Evolutionary conservation across 2,329 filamentous ascomycete species (phyloP), one percentile per base, ranked within the genome.

Genomic region (Cladophialophora psammophila): DNA sequence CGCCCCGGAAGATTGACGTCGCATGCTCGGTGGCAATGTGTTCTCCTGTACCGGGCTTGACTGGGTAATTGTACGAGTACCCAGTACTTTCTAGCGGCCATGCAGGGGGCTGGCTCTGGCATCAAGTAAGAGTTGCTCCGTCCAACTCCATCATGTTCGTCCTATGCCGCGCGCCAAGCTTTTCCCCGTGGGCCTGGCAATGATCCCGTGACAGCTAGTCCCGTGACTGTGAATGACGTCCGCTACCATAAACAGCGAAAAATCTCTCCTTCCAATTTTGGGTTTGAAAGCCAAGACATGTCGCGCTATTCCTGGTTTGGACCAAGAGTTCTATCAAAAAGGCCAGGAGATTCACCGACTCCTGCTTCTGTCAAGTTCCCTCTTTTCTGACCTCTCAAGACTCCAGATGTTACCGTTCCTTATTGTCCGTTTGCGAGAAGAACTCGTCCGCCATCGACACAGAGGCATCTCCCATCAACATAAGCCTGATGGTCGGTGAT

Each of bases 381-480:
- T 63, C 45, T 26, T 45, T 63, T 31, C 12, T 52, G 10, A 56
- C 53, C 18, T 53, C 18, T 20, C 8, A 20, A 31, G 6, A 2
- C 10, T 38, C 9, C 12, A 38, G 26, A 6, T 26, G 20, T 32
- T 13, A 5, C 32, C n/a, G 31, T n/a, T 42, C 31, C 52, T 75
- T 75, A 75, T 63, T 80, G 78, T 5, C 78, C 79, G 71, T 81
- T 81, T 7, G 79, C 80, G 62, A 81, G 72, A 7, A 81, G 69
- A 10, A 77, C 75, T 20, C 79, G 73, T 0, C 79, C 80, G 2
- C 80, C 80, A 72, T 81, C 80, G 13, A 81, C 74, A 50, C 76
- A 79, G 13, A 81, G 69, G 54, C 74, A 78, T n/a, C 75, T 67
- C 1, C 80, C 79, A 70, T 81, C 76, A 4, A 81, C 75, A 71